Evolutionary conservation across 2,329 filamentous ascomycete genomes (phyloP), one percentile per base, ranked within the genome.

Genomic region (Penicillium hesseltinei): DNA sequence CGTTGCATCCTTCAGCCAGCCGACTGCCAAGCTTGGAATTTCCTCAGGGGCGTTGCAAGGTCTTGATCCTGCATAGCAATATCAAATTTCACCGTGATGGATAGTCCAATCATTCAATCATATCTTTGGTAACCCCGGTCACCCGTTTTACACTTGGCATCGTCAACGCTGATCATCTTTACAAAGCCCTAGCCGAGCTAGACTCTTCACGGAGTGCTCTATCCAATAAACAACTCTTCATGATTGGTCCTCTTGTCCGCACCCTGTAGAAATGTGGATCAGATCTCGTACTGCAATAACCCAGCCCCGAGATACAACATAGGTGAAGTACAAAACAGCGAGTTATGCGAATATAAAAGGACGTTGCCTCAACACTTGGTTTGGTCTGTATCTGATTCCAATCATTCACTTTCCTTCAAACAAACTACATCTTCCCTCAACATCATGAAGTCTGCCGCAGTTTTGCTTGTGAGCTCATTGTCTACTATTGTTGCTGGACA

Each of bases 401-500:
- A 31, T 7, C 48, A 51, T 33, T 21, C 19, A 29, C n/a, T 40
- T 17, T 21, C 9, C 15, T 25, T 49, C 31, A 2, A 35, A 51
- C 9, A 25, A 54, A 35, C 25, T 10, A 23, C n/a, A 33, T 29
- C 21, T 38, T 46, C 10, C 8, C 4, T 8, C 5, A 13, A 8
- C 9, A 42, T 35, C 10, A 54, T 54, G 51, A 40, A 39, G 36
- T 23, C 43, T 42, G 35, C 33, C 15, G 44, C 25, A 15, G 36
- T 40, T 13, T 9, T 47, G 1, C 36, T 54, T 4, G 25, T 58
- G 15, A 8, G 23, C 10, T 38, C 33, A 13, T 48, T 66, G 39
- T 59, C 59, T 33, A 57, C 63, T 54, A 55, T 61, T 43, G 66
- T 68, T 45, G 61, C 70, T 45, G 78, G 75, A 6, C 80, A 82